Evolutionary conservation across 2,329 filamentous ascomycete species (phyloP).

Genomic region (Ophiocordyceps camponoti-rufipedis): DNA sequence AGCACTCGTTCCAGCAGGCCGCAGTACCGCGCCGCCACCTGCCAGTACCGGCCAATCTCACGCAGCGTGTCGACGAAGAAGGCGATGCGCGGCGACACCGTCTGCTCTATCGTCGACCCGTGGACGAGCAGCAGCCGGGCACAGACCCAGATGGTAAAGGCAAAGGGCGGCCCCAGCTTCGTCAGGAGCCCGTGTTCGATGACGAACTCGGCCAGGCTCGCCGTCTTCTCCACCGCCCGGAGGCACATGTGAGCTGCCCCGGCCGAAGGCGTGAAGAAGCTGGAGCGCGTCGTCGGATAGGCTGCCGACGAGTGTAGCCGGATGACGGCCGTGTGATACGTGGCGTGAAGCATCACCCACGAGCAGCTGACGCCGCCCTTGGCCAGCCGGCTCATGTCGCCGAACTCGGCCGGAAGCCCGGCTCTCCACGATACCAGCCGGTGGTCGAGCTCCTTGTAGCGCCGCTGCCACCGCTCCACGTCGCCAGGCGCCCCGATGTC

Average conservation of each 20-base stretch:
- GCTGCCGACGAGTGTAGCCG: conserved; percentile 81
- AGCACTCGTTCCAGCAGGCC: conserved; percentile 65
- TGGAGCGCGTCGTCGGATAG: conserved; percentile 75
- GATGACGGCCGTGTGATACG: conserved; percentile 79
- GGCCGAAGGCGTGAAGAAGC: conserved; percentile 79
- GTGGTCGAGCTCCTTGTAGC: conserved; percentile 71
- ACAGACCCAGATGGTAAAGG: conserved; percentile 84
- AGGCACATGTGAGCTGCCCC: conserved; percentile 71
- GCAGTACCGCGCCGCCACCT: conserved; percentile 68
- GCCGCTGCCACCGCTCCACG: conserved; percentile 76
- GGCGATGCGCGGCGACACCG: conserved; percentile 59
- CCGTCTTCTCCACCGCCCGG: conserved; percentile 66
- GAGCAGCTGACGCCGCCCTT: conserved; percentile 62
- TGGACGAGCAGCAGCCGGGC: conserved; percentile 76
- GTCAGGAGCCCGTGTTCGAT: conserved; percentile 54
- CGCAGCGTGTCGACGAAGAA: conserved; percentile 69
- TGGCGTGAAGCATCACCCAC: conserved; percentile 83
- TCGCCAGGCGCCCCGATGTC: conserved; percentile 72
- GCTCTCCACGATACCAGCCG: conserved; percentile 71
- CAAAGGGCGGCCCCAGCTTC: conserved; percentile 77
- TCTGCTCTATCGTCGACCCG: conserved; percentile 74
- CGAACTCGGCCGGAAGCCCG: conserved; percentile 63
- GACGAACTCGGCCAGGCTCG: conserved; percentile 61
- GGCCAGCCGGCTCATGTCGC: conserved; percentile 53
- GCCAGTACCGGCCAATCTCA: conserved; percentile 70